Evolutionary conservation across 192 early-diverging fungal species (phyloP).

Genomic region (Irineochytrium annulatum): DNA sequence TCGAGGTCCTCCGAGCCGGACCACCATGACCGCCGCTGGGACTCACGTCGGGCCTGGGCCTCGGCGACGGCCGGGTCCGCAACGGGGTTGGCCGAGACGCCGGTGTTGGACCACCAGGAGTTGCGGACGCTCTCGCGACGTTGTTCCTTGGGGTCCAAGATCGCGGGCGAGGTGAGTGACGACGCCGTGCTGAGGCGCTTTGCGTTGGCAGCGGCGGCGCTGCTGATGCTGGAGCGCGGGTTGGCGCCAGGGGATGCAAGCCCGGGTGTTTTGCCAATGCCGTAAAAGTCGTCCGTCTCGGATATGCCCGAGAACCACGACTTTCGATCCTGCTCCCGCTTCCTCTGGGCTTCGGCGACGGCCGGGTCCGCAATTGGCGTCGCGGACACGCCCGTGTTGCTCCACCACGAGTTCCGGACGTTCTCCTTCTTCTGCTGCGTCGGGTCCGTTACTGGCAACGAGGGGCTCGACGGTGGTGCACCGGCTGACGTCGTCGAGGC

Average conservation of each 20-base stretch:
- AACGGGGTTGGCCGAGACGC: conserved; percentile 5
- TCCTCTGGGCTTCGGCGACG: conserved; percentile 23
- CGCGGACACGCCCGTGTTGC: conserved; percentile 13
- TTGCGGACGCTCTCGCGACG: conserved; percentile 22
- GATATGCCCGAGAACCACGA: conserved; percentile 20
- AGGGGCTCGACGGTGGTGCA: not conserved
- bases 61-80: conserved; percentile 23
- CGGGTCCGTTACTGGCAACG: conserved; percentile 12
- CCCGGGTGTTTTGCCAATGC: conserved; percentile 4
- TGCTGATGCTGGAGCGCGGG: not conserved
- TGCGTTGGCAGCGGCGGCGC: not conserved
- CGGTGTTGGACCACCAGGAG: conserved; percentile 23
- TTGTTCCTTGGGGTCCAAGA: conserved; percentile 15
- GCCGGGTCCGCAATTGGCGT: conserved; percentile 5
- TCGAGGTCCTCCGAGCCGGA: conserved; percentile 11
- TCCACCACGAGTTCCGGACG: conserved; percentile 28
- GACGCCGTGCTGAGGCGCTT: not conserved
- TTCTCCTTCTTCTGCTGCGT: conserved; percentile 22
- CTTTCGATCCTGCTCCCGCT: conserved; percentile 16
- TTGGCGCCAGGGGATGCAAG: not conserved
- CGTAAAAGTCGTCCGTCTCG: conserved; percentile 18
- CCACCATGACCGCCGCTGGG: conserved; percentile 21
- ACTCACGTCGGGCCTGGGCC: conserved; percentile 26
- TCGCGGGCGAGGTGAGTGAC: not conserved
- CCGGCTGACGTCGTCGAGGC: not conserved